Evolutionary conservation across 495 filamentous ascomycete species (phyloP).

Genomic region (Penicillium alfredii): DNA sequence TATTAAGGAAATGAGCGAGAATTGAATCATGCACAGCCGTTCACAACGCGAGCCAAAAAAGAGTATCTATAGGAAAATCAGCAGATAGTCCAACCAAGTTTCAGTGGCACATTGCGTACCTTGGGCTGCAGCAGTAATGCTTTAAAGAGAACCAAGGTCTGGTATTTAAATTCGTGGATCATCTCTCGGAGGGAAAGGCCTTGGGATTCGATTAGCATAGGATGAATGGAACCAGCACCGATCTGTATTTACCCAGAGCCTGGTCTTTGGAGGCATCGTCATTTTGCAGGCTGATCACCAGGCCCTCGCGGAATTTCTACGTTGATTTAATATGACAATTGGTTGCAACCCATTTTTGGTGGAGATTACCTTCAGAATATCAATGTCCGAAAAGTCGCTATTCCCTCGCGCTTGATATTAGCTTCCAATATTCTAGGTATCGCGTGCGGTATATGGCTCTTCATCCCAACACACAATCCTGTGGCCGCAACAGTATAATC

Average conservation of each 20-base stretch:
- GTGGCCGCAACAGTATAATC: too few species aligned
- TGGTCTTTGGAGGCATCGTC: constrained; percentile 73
- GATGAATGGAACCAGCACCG: not conserved
- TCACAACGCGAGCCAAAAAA: constrained; percentile 97
- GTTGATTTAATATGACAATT: constrained; percentile 18
- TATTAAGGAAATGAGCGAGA: constrained; percentile 89
- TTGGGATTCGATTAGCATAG: constrained; percentile 24
- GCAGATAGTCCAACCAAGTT: constrained; percentile 1
- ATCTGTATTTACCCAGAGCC: constrained; percentile 61
- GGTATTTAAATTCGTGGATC: constrained; percentile 87
- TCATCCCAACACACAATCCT: not conserved
- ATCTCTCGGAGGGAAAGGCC: constrained; percentile 83
- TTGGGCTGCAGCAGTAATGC: constrained; percentile 90
- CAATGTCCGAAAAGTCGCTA: constrained; percentile 66
- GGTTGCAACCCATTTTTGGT: not conserved
- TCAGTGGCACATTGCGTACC: too few species aligned
- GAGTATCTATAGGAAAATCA: constrained; percentile 71
- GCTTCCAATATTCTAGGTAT: constrained; percentile 7
- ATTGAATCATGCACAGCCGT: constrained; percentile 94
- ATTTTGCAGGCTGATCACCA: constrained; percentile 59
- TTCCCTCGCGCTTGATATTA: constrained; percentile 10
- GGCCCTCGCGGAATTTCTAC: constrained; percentile 84
- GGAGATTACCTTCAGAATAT: constrained; percentile 59
- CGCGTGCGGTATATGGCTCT: too few species aligned
- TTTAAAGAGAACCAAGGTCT: constrained; percentile 92